Conservation (phyloP, 2,329 filamentous ascomycete species). For the Passalora sequoiae region DNA sequence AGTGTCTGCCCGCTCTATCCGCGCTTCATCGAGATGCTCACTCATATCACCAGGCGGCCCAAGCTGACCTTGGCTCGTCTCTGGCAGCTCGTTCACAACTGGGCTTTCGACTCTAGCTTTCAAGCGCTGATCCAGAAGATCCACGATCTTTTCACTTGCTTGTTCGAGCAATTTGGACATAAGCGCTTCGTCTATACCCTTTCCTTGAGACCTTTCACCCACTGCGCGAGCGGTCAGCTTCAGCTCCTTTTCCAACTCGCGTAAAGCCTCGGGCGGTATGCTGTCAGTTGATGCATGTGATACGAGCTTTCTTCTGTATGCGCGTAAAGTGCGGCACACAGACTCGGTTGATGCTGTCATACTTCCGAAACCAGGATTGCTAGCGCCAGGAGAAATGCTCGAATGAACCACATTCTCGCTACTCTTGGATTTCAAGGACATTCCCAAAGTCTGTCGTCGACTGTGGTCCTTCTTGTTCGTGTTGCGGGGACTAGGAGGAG, state of each 20-base stretch:
- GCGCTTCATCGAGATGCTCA: conserved; percentile 3
- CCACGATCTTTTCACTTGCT: conserved; percentile 67
- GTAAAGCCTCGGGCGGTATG: conserved; percentile 43
- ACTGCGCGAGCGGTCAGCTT: conserved; percentile 43
- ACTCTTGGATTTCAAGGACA: conserved; percentile 45
- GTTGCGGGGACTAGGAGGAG: conserved; percentile 34
- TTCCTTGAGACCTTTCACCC: conserved; percentile 39
- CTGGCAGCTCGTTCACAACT: neutral
- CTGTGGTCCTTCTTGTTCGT: conserved; percentile 22
- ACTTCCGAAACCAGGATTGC: conserved; percentile 42
- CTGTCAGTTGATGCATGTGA: conserved; percentile 42
- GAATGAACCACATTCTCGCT: conserved; percentile 31
- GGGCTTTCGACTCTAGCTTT: conserved; percentile 37
- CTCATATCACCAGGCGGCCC: conserved; percentile 5
- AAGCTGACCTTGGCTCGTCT: neutral
- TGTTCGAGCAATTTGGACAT: conserved; percentile 62
- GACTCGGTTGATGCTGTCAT: conserved; percentile 53
- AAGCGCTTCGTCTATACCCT: conserved; percentile 38
- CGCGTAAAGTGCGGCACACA: conserved; percentile 52
- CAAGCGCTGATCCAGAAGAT: conserved; percentile 67
- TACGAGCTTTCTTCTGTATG: conserved; percentile 54
- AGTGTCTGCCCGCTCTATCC: conserved; percentile 14
- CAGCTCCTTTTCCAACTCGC: conserved; percentile 55
- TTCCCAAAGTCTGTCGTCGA: conserved; percentile 47
- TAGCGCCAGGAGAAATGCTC: conserved; percentile 19